These are phyloP conservation scores for Alternaria incomplexa DNA, from an alignment of 2,329 filamentous ascomycete species.

Conservation along the genomic window DNA sequence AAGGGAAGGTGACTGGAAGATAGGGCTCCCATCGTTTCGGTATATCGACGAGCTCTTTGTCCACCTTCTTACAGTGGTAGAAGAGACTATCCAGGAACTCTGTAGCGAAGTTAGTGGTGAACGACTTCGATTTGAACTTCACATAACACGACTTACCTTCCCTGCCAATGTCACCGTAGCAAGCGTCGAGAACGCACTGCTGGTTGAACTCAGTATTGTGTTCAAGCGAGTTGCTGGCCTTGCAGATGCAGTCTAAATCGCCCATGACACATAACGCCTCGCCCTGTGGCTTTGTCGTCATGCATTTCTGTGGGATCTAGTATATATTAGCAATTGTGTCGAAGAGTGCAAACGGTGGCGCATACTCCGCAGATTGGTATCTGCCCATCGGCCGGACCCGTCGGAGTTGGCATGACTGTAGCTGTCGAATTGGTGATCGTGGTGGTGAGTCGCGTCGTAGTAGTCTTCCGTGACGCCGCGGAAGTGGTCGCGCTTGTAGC, in stretches of 20 bases:
- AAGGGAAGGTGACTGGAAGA: neutral
- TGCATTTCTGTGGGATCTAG: slow-evolving; percentile 19
- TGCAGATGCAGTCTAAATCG: slow-evolving; percentile 25
- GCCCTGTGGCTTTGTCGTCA: neutral
- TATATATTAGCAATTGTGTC: neutral
- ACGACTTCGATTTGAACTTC: neutral
- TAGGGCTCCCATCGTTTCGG: slow-evolving; percentile 18
- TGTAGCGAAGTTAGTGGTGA: neutral
- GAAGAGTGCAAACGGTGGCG: neutral
- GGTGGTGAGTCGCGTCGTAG: neutral
- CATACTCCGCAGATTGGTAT: slow-evolving; percentile 16
- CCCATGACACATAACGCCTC: slow-evolving; percentile 5
- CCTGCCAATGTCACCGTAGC: slow-evolving; percentile 11
- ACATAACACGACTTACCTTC: slow-evolving; percentile 1
- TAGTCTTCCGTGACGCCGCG: neutral
- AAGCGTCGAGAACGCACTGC: slow-evolving; percentile 19
- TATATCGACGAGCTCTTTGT: slow-evolving; percentile 11
- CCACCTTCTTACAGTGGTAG: slow-evolving; percentile 9
- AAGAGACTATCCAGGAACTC: slow-evolving; percentile 18
- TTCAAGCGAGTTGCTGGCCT: slow-evolving; percentile 13
- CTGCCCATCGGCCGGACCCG: neutral
- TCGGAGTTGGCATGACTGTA: neutral
- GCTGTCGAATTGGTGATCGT: neutral
- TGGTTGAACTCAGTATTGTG: slow-evolving; percentile 19
- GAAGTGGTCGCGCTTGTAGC: neutral